These are phyloP conservation scores for Moricandia moricandioides DNA, from an alignment of 345 rosid species.

Conservation along the genomic window DNA sequence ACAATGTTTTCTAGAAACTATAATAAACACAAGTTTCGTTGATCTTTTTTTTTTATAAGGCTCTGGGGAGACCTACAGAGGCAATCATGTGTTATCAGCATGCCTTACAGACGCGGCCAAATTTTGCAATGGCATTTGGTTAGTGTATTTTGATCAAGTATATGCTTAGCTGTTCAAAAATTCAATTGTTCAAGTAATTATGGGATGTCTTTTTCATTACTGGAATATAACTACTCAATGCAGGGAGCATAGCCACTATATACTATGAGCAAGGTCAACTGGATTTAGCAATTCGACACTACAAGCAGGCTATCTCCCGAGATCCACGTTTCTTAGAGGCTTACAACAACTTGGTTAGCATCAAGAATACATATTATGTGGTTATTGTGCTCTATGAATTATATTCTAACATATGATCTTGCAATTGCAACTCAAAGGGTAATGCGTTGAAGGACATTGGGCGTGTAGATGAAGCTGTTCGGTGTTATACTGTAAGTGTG, in stretches of 20 bases:
- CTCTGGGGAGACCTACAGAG: conserved; percentile 90
- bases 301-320: conserved; percentile 77
- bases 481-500: conserved; percentile 77
- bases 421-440: conserved; percentile 52
- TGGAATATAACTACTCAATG: conserved; percentile 13
- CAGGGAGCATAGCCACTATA: conserved; percentile 89
- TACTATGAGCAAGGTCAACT: conserved; percentile 86
- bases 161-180: neutral
- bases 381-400: conserved; percentile 4
- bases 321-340: conserved; percentile 95
- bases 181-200: conserved; percentile 11
- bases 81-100: conserved; percentile 89
- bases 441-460: conserved; percentile 95
- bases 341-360: conserved; percentile 89
- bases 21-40: conserved; percentile 41
- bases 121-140: conserved; percentile 85
- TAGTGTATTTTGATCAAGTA: conserved; percentile 34
- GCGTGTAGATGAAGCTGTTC: conserved; percentile 87
- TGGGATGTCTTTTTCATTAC: neutral
- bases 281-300: conserved; percentile 82
- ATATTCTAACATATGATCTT: conserved; percentile 10
- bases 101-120: conserved; percentile 81
- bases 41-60: conserved; percentile 57
- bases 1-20: conserved; percentile 23
- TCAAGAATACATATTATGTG: neutral